Evolutionary conservation across 495 filamentous ascomycete species (phyloP).

Genomic region (Penicillium subrubescens): DNA sequence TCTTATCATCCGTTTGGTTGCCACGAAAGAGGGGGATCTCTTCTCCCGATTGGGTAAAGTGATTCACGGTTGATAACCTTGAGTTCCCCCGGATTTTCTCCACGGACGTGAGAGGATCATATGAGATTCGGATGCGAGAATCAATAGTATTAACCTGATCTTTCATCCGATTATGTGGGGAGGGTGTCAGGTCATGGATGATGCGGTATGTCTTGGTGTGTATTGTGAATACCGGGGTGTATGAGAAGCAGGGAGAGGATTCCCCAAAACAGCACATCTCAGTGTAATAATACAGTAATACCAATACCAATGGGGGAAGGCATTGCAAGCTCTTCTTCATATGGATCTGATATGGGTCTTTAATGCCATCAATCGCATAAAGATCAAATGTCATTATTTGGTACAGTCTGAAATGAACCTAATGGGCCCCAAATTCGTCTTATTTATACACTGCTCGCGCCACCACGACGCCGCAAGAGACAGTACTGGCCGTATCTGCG

Average conservation of each 20-base stretch:
- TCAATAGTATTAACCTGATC: not conserved
- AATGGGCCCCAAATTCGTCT: not conserved
- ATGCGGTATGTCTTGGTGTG: not conserved
- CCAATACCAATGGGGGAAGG: not conserved
- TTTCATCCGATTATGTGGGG: not conserved
- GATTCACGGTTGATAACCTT: slow-evolving; percentile 10
- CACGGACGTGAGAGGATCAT: not conserved
- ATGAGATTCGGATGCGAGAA: not conserved
- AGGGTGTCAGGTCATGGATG: not conserved
- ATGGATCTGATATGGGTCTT: not conserved
- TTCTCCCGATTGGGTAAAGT: slow-evolving; percentile 28
- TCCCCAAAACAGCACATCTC: not conserved
- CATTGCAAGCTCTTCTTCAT: too few species aligned
- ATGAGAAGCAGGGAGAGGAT: not conserved
- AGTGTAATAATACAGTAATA: not conserved
- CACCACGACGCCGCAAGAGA: slow-evolving; percentile 57
- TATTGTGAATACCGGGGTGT: not conserved
- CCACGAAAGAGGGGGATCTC: slow-evolving; percentile 20
- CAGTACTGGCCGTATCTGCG: slow-evolving; percentile 86
- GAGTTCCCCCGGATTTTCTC: slow-evolving; percentile 4
- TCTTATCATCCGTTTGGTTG: slow-evolving; percentile 20
- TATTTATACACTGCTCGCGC: slow-evolving; percentile 15
- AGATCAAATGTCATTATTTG: not conserved
- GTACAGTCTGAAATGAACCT: not conserved
- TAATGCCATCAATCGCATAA: not conserved